A percentile compares a stretch with the other conserved stretches of the same genome.
Conservation (phyloP, 139 green algal species). For the Micractinium conductrix region DNA sequence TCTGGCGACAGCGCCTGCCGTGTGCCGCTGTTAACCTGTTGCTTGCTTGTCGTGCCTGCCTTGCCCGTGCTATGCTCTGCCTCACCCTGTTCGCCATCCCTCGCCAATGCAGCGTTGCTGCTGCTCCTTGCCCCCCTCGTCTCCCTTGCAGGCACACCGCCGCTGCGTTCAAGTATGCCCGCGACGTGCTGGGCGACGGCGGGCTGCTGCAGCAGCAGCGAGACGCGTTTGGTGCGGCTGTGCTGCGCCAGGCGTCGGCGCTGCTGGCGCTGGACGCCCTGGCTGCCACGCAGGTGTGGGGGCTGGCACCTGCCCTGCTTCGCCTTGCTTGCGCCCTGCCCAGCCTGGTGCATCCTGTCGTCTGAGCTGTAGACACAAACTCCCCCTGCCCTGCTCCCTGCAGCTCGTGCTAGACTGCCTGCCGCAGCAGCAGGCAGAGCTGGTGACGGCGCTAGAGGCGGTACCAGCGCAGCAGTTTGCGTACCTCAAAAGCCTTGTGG, state of each 20-base stretch:
- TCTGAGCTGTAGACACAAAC: background rate
- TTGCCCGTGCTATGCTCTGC: too few relatives aligned
- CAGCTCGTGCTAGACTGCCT: constrained; percentile 49
- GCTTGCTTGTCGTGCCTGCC: too few relatives aligned
- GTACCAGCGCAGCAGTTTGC: constrained; percentile 53
- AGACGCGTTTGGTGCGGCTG: background rate
- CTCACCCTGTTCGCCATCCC: background rate
- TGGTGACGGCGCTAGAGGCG: constrained; percentile 33
- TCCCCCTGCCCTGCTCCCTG: background rate
- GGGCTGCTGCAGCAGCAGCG: background rate
- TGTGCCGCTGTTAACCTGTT: too few relatives aligned
- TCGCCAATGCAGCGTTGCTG: background rate
- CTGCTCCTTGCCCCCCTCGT: background rate
- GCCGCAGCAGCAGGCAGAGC: constrained; percentile 37
- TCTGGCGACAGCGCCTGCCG: too few relatives aligned
- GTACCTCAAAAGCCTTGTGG: constrained; percentile 33
- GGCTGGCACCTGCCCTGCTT: background rate
- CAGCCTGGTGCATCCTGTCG: background rate
- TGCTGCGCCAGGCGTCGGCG: constrained; percentile 8
- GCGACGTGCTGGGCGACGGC: constrained; percentile 37
- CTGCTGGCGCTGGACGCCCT: constrained; percentile 29
- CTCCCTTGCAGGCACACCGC: constrained; percentile 3
- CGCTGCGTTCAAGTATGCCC: constrained; percentile 51
- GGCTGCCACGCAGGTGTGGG: constrained; percentile 4
- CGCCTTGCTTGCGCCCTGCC: too few relatives aligned